These are phyloP conservation scores for Syzygium malaccense DNA, from an alignment of 441 rosid species.

Conservation along the genomic window DNA sequence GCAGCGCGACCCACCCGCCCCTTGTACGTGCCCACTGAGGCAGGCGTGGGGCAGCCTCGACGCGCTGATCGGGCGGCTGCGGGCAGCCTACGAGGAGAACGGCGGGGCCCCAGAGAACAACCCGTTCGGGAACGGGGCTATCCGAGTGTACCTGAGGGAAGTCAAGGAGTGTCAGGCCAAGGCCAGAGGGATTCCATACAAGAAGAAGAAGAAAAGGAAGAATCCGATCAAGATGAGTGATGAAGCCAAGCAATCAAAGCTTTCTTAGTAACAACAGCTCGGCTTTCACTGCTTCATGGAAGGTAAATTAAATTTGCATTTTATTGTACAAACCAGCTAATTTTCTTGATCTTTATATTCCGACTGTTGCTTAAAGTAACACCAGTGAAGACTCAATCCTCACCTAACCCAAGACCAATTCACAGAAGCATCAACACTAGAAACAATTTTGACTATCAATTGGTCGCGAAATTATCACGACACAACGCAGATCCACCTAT, in stretches of 20 bases:
- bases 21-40: constrained; percentile 48
- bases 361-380: not conserved
- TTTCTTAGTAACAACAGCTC: constrained; percentile 7
- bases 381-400: not conserved
- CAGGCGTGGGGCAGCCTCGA: constrained; percentile 75
- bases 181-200: constrained; percentile 52
- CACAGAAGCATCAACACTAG: not conserved
- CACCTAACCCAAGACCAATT: not conserved
- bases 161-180: constrained; percentile 53
- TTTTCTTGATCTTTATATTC: not conserved
- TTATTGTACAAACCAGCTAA: constrained; percentile 19
- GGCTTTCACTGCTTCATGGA: constrained; percentile 4
- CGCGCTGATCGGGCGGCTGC: constrained; percentile 50
- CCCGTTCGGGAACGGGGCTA: constrained; percentile 51
- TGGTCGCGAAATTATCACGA: not conserved
- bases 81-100: constrained; percentile 58
- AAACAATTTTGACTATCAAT: not conserved
- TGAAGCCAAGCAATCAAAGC: constrained; percentile 32
- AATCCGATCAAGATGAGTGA: constrained; percentile 34
- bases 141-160: constrained; percentile 42
- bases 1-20: constrained; percentile 53
- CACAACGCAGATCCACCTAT: not conserved
- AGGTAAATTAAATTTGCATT: constrained; percentile 15
- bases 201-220: constrained; percentile 55
- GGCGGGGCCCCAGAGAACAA: constrained; percentile 39